These are phyloP conservation scores for Immersiporthe knoxdaviesiana DNA, from an alignment of 2,329 filamentous ascomycete species.

Conservation along the genomic window DNA sequence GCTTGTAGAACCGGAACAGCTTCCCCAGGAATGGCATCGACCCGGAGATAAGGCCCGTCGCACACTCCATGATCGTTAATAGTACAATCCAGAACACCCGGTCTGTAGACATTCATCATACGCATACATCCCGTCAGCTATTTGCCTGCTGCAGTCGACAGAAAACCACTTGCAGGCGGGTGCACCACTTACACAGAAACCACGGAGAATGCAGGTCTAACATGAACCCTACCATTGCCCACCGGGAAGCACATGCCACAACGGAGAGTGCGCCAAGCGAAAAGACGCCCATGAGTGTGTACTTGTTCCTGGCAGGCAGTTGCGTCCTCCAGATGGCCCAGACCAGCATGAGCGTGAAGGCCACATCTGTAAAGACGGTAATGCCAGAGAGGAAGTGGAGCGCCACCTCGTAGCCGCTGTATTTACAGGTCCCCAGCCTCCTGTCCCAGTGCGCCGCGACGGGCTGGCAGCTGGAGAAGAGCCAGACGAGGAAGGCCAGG, in stretches of 20 bases:
- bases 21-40: neutral
- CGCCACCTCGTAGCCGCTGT: neutral
- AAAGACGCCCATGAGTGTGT: neutral
- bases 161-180: neutral
- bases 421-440: neutral
- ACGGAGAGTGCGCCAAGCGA: neutral
- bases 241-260: neutral
- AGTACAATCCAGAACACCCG: neutral
- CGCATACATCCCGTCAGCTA: neutral
- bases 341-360: neutral
- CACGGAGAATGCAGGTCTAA: neutral
- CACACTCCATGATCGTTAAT: neutral
- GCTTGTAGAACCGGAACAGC: neutral
- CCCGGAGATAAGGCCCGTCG: neutral
- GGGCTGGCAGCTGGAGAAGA: neutral
- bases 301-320: neutral
- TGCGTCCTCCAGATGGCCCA: neutral
- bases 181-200: neutral
- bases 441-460: neutral
- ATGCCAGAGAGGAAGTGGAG: neutral
- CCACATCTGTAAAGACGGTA: neutral
- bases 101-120: neutral
- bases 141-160: no score
- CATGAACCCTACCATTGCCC: neutral
- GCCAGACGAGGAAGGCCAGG: neutral